phyloP scores from a whole-genome alignment of 495 filamentous ascomycete species.

The Extremus antarcticus region DNA sequence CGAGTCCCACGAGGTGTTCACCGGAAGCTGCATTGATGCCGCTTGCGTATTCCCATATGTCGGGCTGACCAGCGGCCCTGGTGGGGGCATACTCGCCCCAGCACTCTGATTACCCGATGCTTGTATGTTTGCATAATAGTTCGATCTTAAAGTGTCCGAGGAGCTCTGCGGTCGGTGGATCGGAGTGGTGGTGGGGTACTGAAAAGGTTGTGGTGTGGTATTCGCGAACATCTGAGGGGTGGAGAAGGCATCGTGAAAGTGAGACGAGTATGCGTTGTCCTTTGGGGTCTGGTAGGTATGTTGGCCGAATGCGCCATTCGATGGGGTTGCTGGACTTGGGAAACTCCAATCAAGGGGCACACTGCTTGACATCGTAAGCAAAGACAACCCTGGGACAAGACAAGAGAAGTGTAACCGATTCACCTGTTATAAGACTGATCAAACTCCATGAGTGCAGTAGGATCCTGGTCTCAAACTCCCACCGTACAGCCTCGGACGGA shows the following conservation, averaged over 20 bases:
- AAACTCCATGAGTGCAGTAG: slow-evolving; percentile 12
- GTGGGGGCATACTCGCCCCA: slow-evolving; percentile 24
- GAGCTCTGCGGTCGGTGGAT: slow-evolving; percentile 21
- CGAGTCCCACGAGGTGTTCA: slow-evolving; percentile 26
- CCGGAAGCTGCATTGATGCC: slow-evolving; percentile 1
- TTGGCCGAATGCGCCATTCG: slow-evolving; percentile 19
- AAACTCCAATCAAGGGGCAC: slow-evolving; percentile 26
- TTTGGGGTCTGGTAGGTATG: slow-evolving; percentile 28
- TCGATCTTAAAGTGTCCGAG: slow-evolving; percentile 13
- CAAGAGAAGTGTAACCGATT: neutral
- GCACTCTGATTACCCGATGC: neutral
- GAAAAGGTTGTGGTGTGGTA: slow-evolving; percentile 27
- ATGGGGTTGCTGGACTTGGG: slow-evolving; percentile 32
- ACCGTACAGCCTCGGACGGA: too few relatives aligned
- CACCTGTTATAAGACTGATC: slow-evolving; percentile 17
- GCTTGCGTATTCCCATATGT: neutral
- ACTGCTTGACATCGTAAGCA: slow-evolving; percentile 4
- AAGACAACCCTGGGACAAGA: neutral
- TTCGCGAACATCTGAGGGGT: slow-evolving; percentile 30
- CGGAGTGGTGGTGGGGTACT: slow-evolving; percentile 20
- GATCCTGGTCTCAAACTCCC: too few relatives aligned
- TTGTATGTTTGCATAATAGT: slow-evolving; percentile 10
- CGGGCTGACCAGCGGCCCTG: slow-evolving; percentile 25
- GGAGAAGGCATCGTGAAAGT: slow-evolving; percentile 33
- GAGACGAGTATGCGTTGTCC: slow-evolving; percentile 21